These are phyloP conservation scores for Boletus albobrunnescens DNA, from an alignment of 1,284 basidiomycete species.

Conservation along the genomic window DNA sequence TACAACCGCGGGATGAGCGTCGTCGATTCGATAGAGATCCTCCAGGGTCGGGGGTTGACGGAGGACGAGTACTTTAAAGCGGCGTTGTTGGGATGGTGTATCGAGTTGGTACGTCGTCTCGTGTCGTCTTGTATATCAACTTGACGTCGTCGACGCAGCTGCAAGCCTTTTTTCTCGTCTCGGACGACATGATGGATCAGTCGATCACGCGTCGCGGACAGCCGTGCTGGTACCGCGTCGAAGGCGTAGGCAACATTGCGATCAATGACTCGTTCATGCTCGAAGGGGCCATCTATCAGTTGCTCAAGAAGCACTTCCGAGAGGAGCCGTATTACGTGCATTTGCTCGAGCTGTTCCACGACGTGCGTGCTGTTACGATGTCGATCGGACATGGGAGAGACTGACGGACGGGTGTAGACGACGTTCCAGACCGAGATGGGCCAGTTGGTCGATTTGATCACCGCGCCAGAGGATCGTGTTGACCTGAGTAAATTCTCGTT, in stretches of 20 bases:
- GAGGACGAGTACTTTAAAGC: conserved; percentile 89
- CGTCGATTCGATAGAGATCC: conserved; percentile 88
- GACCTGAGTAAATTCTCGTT: conserved; percentile 86
- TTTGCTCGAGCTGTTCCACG: conserved; percentile 88
- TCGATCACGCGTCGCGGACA: conserved; percentile 96
- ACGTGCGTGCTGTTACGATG: no score
- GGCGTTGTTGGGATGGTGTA: conserved; percentile 92
- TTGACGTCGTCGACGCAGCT: no score
- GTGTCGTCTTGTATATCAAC: not conserved
- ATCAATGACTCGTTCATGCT: conserved; percentile 99
- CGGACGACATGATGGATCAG: conserved; percentile 97
- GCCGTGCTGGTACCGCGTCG: conserved; percentile 90
- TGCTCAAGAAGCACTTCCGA: conserved; percentile 89
- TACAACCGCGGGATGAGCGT: conserved; percentile 95
- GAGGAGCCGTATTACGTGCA: conserved; percentile 81
- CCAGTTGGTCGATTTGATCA: conserved; percentile 93
- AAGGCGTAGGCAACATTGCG: conserved; percentile 78
- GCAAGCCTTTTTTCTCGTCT: conserved; percentile 97
- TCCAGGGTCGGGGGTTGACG: conserved; percentile 64
- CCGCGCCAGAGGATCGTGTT: conserved; percentile 86
- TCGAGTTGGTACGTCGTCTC: conserved; percentile 65
- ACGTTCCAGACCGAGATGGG: conserved; percentile 96
- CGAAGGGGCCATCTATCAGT: conserved; percentile 88
- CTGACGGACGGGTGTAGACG: conserved; percentile 41
- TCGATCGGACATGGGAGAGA: no score